Evolutionary conservation across 805 yeast genomes (phyloP).

Genomic region (Tetrapisispora arboricola): DNA sequence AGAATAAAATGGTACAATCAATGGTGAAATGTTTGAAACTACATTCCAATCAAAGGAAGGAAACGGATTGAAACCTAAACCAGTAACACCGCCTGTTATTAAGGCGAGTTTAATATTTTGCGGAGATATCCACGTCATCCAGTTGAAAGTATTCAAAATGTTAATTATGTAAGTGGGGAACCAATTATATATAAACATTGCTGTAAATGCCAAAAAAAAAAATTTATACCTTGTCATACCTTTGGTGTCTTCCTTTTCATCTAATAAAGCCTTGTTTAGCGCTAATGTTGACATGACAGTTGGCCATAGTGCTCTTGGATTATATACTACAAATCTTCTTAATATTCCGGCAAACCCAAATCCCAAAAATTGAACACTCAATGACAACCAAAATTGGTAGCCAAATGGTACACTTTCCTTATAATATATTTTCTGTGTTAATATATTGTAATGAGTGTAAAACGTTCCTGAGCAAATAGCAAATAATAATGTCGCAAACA

Average conservation of each 20-base stretch:
- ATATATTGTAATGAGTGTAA: slow-evolving; percentile 32
- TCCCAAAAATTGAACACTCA: slow-evolving; percentile 54
- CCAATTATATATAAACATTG: slow-evolving; percentile 37
- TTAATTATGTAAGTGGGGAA: slow-evolving; percentile 35
- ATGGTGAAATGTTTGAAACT: slow-evolving; percentile 25
- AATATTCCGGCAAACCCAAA: slow-evolving; percentile 58
- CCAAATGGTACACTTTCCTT: slow-evolving; percentile 32
- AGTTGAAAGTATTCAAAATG: slow-evolving; percentile 37
- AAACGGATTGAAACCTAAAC: slow-evolving; percentile 45
- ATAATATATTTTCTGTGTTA: slow-evolving; percentile 27
- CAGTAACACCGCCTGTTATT: slow-evolving; percentile 38
- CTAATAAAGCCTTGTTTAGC: slow-evolving; percentile 37
- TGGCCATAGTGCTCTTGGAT: slow-evolving; percentile 46
- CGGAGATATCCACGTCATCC: slow-evolving; percentile 53
- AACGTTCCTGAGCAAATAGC: slow-evolving; percentile 30
- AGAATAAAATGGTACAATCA: slow-evolving; percentile 38
- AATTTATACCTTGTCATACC: slow-evolving; percentile 31
- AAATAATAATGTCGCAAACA: slow-evolving; percentile 43
- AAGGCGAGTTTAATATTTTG: slow-evolving; percentile 37
- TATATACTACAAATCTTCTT: slow-evolving; percentile 47
- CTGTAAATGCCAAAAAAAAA: slow-evolving; percentile 23
- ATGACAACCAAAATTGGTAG: slow-evolving; percentile 41
- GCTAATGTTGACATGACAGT: slow-evolving; percentile 38
- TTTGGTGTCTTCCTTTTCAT: slow-evolving; percentile 25
- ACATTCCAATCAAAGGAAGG: slow-evolving; percentile 47